Percentiles rank a stretch among this genome's conserved stretches.
Conservation (phyloP, 2,329 filamentous ascomycete species). For the Trichoderma cornu-damae region DNA sequence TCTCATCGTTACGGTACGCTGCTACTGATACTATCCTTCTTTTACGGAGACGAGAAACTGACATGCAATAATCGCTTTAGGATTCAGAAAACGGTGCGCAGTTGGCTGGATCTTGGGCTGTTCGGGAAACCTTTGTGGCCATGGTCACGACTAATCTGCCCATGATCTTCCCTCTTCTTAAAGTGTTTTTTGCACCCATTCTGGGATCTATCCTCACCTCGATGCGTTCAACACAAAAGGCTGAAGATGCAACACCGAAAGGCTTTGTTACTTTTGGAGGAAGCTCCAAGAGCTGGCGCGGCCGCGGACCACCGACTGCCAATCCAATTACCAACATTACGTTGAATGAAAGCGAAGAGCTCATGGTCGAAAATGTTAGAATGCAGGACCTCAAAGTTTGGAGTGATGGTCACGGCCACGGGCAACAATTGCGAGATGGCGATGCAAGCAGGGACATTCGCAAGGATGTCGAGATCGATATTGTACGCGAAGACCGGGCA, state of each 20-base stretch:
- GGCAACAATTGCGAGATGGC: background rate
- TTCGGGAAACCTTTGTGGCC: slow-evolving; percentile 42
- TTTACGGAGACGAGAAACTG: background rate
- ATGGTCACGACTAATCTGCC: slow-evolving; percentile 41
- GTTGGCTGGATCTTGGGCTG: slow-evolving; percentile 39
- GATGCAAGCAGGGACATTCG: background rate
- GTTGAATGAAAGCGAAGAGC: slow-evolving; percentile 25
- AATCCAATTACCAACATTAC: slow-evolving; percentile 22
- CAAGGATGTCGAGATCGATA: slow-evolving; percentile 7
- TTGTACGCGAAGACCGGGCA: background rate
- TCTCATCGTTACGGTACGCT: slow-evolving; percentile 28
- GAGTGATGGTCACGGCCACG: background rate
- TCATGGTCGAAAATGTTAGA: slow-evolving; percentile 22
- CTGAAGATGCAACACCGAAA: slow-evolving; percentile 23
- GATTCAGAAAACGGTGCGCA: slow-evolving; percentile 38
- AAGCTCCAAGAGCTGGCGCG: slow-evolving; percentile 19
- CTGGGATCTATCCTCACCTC: slow-evolving; percentile 25
- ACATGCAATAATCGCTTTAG: slow-evolving; percentile 25
- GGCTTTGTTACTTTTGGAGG: slow-evolving; percentile 22
- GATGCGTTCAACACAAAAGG: slow-evolving; percentile 22
- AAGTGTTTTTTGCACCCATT: slow-evolving; percentile 30
- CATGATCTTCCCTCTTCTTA: slow-evolving; percentile 43
- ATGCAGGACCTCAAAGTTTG: slow-evolving; percentile 22
- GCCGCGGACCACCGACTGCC: slow-evolving; percentile 18
- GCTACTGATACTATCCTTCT: background rate